Conservation (phyloP, 2,329 filamentous ascomycete species). For the Fusarium nygamai region DNA sequence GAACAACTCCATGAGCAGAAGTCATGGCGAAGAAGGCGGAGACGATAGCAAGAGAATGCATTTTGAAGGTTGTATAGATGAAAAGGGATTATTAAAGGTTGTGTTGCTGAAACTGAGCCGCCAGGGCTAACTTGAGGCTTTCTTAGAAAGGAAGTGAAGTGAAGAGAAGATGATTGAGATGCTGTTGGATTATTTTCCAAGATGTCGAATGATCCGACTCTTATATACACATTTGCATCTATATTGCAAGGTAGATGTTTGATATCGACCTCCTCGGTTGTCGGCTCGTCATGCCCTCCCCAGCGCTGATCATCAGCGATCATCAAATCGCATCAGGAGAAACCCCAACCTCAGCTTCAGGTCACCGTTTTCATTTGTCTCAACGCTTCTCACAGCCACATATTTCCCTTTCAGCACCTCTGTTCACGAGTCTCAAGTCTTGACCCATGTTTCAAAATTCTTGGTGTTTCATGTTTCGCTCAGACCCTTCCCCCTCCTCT, state of each 20-base stretch:
- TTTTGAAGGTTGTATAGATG: conserved; percentile 24
- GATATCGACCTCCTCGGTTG: neutral
- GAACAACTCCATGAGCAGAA: conserved; percentile 68
- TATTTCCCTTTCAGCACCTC: neutral
- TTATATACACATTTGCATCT: neutral
- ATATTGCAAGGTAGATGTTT: neutral
- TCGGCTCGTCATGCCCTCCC: neutral
- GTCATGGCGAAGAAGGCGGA: conserved; percentile 56
- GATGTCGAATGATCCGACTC: neutral
- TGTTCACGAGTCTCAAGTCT: neutral
- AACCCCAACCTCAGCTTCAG: conserved; percentile 8
- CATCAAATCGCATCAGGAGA: neutral
- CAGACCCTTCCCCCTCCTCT: neutral
- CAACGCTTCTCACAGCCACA: neutral
- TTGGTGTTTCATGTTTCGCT: conserved; percentile 24
- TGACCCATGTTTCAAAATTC: conserved; percentile 6
- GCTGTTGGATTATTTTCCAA: neutral
- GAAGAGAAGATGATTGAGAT: neutral
- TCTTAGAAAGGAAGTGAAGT: neutral
- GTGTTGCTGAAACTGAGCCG: neutral
- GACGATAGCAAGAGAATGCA: conserved; percentile 45
- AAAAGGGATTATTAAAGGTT: neutral
- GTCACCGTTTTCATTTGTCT: conserved; percentile 6
- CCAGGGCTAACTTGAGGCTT: neutral
- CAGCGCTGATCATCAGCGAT: neutral